These are phyloP conservation scores for Clausena lansium DNA, from an alignment of 345 rosid genomes.

Conservation along the genomic window DNA sequence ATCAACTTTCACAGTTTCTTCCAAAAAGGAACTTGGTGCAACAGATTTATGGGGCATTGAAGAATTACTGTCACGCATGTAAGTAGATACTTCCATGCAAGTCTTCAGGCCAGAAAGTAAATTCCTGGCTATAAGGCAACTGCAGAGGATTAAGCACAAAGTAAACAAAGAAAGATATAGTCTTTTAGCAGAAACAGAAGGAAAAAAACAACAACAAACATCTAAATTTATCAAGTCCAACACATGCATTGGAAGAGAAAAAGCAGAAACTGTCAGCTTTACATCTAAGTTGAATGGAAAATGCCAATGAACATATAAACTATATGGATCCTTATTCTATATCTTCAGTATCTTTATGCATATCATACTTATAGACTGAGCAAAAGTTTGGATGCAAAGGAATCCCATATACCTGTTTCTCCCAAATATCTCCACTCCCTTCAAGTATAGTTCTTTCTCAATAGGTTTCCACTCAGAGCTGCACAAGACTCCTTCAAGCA, in stretches of 20 bases:
- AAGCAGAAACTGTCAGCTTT: not conserved
- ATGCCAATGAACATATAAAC: not conserved
- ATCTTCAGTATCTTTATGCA: slow-evolving; percentile 14
- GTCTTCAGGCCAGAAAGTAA: slow-evolving; percentile 94
- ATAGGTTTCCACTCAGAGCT: slow-evolving; percentile 74
- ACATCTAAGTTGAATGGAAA: not conserved
- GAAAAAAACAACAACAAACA: not conserved
- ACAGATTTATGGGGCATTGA: slow-evolving; percentile 54
- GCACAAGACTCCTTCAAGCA: slow-evolving; percentile 7
- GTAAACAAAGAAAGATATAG: slow-evolving; percentile 11
- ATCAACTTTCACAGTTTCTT: slow-evolving; percentile 63
- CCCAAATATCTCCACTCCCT: slow-evolving; percentile 97
- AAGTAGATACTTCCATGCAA: slow-evolving; percentile 79
- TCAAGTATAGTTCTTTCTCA: slow-evolving; percentile 84
- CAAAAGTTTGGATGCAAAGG: slow-evolving; percentile 13
- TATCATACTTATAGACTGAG: not conserved
- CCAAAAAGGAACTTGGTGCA: slow-evolving; percentile 52
- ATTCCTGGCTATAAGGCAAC: slow-evolving; percentile 98
- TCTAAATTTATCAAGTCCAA: not conserved
- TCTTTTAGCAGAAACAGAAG: slow-evolving; percentile 11
- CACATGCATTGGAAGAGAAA: not conserved
- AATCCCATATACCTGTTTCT: slow-evolving; percentile 75
- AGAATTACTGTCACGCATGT: slow-evolving; percentile 77
- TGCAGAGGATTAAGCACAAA: slow-evolving; percentile 31
- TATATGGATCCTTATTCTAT: not conserved